Evolutionary conservation across 768 basidiomycete genomes (phyloP), one percentile per base, ranked within the genome.

Genomic region (Mycena chlorophos): DNA sequence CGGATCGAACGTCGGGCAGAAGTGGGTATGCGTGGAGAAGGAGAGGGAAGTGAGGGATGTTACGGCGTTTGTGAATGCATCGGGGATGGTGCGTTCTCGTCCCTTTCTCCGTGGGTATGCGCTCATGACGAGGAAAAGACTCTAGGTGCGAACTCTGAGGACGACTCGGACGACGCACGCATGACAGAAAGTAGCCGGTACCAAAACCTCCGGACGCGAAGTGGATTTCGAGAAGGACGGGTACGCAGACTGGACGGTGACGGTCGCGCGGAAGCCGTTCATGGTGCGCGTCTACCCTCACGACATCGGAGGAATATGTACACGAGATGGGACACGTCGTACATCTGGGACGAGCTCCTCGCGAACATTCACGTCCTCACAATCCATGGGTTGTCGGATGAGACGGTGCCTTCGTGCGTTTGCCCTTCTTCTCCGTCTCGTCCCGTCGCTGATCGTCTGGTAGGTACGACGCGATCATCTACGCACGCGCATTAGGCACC

Each of bases 391-490:
- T 71, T 91, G 38, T 71, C 72, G 27, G 91, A 94, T 61, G 65
- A 71, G 38, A 79, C 78, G 22, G 88, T 92, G 0, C 86, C 89
- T 14, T 78, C 86, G 87, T 91, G 68, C 66, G 86, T 78, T 17
- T n/a, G 12, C 13, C 25, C 51, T 27, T 38, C 28, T 42, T 30
- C 25, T 31, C 20, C 29, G 29, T 51, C 46, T 52, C 30, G 42
- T 57, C 27, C 37, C 45, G 42, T 39, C 28, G 29, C 26, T 55
- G 49, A 20, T 47, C 20, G 40, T 61, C 43, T 22, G n/a, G n/a
- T 62, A 91, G 88, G 42, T 87, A 84, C 65, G 89, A 92, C 65
- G 87, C 84, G 0, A 53, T 85, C 58, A 85, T 91, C 38, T 91
- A 89, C 54, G 80, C 86, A 1, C 75, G 79, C 16, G 82, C 81